Percentiles rank a stretch among this genome's conserved stretches.
phyloP scores from a whole-genome alignment of 768 basidiomycete species.

The Phylloporus sp. region DNA sequence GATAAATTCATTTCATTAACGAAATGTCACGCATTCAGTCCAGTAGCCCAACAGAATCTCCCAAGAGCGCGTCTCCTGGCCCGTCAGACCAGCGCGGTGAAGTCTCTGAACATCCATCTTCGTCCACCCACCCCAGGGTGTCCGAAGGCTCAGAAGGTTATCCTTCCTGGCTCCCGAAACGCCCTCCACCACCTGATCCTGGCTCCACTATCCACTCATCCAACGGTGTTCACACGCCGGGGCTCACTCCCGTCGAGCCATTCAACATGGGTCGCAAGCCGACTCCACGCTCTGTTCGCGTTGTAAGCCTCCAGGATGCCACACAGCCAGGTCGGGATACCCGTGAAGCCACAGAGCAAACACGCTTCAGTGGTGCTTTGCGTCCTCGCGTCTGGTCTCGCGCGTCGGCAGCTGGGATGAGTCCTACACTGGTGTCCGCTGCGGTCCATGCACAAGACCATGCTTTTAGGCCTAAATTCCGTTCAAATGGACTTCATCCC shows the following conservation, averaged over 20 bases:
- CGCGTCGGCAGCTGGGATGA: constrained; percentile 44
- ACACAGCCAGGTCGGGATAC: constrained; percentile 38
- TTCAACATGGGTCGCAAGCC: constrained; percentile 62
- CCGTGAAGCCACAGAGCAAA: constrained; percentile 50
- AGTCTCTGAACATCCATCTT: constrained; percentile 33
- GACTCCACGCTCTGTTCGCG: constrained; percentile 77
- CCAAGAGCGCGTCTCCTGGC: constrained; percentile 25
- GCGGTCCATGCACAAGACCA: constrained; percentile 31
- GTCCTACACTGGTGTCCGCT: constrained; percentile 43
- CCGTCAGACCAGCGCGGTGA: constrained; percentile 28
- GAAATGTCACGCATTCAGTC: constrained; percentile 37
- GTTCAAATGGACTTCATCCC: constrained; percentile 61
- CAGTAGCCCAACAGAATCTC: constrained; percentile 28
- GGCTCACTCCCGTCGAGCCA: constrained; percentile 29
- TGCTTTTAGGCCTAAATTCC: constrained; percentile 60
- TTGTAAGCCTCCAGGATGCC: constrained; percentile 65
- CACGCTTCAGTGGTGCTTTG: constrained; percentile 38
- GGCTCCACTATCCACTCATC: constrained; percentile 65
- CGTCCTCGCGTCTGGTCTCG: constrained; percentile 56
- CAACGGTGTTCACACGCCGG: constrained; percentile 36
- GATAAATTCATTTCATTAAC: constrained; percentile 30
- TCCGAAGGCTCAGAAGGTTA: constrained; percentile 62
- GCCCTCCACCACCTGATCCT: constrained; percentile 74
- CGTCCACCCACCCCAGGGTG: constrained; percentile 31
- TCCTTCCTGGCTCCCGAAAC: constrained; percentile 79